A percentile compares a stretch with the other conserved stretches of the same genome.
These are phyloP conservation scores for Gossypium arboreum DNA, from an alignment of 345 rosid genomes.

Conservation along the genomic window DNA sequence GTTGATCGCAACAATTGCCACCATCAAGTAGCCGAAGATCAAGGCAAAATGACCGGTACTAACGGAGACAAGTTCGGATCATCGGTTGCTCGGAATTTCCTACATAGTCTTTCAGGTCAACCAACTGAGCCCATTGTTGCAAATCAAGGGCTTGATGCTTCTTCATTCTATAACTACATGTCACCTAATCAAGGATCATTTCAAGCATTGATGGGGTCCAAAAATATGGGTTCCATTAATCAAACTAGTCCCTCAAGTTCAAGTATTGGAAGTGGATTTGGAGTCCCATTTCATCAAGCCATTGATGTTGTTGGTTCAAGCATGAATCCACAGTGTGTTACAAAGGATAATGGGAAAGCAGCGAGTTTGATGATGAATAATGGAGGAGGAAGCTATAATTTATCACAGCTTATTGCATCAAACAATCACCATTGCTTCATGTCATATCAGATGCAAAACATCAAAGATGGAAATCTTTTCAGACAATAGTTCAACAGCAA, in stretches of 20 bases:
- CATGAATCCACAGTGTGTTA: constrained; percentile 26
- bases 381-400: constrained; percentile 35
- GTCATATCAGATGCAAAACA: constrained; percentile 24
- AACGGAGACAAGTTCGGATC: constrained; percentile 21
- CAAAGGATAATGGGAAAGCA: constrained; percentile 16
- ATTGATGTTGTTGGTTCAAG: constrained; percentile 17
- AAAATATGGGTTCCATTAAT: constrained; percentile 19
- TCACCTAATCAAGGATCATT: constrained; percentile 32
- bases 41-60: background rate
- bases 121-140: constrained; percentile 17
- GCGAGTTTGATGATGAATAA: constrained; percentile 30
- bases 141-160: constrained; percentile 27
- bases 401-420: constrained; percentile 28
- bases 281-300: constrained; percentile 30
- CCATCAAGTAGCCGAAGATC: constrained; percentile 14
- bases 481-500: constrained; percentile 16
- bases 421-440: constrained; percentile 30
- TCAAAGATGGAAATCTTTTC: constrained; percentile 22
- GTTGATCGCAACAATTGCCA: constrained; percentile 7
- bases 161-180: constrained; percentile 23
- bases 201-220: constrained; percentile 23
- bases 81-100: constrained; percentile 19
- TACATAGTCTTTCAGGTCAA: constrained; percentile 28
- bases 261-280: constrained; percentile 30
- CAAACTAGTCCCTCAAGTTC: constrained; percentile 18